Evolutionary conservation across 768 basidiomycete genomes (phyloP).

Genomic region (Agrocybe chaxingu): DNA sequence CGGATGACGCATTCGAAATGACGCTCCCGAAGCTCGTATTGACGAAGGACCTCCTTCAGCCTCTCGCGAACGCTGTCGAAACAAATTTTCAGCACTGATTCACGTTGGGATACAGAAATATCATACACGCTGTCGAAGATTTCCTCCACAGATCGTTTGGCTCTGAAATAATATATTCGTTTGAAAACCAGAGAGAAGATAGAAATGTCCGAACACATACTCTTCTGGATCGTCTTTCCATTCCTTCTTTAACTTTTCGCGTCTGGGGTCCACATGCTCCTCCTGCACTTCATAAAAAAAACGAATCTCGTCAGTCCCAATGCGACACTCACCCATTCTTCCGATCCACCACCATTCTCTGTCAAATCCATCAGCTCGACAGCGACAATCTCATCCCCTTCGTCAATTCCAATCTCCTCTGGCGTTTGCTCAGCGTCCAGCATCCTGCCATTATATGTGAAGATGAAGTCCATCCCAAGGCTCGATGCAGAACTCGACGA

Average conservation of each 20-base stretch:
- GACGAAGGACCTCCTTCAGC: conserved; percentile 80
- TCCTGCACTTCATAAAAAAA: conserved; percentile 39
- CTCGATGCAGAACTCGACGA: conserved; percentile 34
- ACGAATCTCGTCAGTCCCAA: background rate
- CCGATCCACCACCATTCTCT: conserved; percentile 54
- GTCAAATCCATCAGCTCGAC: conserved; percentile 92
- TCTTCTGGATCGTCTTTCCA: conserved; percentile 76
- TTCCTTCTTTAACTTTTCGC: conserved; percentile 74
- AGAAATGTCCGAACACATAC: conserved; percentile 38
- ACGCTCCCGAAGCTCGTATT: conserved; percentile 87
- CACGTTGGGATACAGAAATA: too few relatives aligned
- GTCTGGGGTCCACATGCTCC: conserved; percentile 58
- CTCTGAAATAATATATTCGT: conserved; percentile 38
- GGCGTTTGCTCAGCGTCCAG: conserved; percentile 82
- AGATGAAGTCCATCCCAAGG: conserved; percentile 73
- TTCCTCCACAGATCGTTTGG: conserved; percentile 71
- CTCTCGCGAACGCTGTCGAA: conserved; percentile 71
- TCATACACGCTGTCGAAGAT: conserved; percentile 86
- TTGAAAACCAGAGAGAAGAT: background rate
- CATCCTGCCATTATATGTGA: conserved; percentile 77
- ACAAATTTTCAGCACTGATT: background rate
- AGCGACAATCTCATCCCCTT: conserved; percentile 84
- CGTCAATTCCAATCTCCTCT: conserved; percentile 85
- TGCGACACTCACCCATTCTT: conserved; percentile 53
- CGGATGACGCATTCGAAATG: conserved; percentile 92